Percentiles rank a stretch among this genome's conserved stretches.
Evolutionary conservation across 345 rosid genomes (phyloP).

Genomic region (Bretschneidera sinensis): DNA sequence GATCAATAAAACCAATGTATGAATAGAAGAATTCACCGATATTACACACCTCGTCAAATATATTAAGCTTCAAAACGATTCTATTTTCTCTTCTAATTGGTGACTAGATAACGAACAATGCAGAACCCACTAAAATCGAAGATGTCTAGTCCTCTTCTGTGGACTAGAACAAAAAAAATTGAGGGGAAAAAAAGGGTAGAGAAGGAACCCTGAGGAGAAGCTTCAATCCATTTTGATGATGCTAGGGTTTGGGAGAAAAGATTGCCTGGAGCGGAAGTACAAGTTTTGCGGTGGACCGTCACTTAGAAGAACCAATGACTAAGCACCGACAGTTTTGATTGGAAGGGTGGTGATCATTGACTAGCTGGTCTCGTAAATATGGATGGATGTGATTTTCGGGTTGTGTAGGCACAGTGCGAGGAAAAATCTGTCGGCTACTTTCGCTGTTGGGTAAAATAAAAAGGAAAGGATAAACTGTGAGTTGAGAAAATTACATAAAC

Average conservation of each 20-base stretch:
- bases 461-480: not conserved
- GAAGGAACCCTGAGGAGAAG: not conserved
- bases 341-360: not conserved
- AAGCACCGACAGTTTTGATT: not conserved
- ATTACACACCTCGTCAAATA: conserved; percentile 2
- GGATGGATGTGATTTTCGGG: not conserved
- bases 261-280: conserved; percentile 12
- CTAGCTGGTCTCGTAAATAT: not conserved
- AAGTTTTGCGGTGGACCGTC: not conserved
- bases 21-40: not conserved
- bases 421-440: not conserved
- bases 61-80: not conserved
- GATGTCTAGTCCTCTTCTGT: not conserved
- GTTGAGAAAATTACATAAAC: too few relatives aligned
- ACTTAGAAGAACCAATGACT: not conserved
- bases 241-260: conserved; percentile 19
- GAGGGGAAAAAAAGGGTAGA: not conserved
- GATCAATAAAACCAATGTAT: not conserved
- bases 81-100: not conserved
- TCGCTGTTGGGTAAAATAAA: not conserved
- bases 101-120: not conserved
- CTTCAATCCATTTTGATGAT: not conserved
- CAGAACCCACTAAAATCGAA: not conserved
- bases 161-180: conserved; percentile 6
- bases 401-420: not conserved